A percentile compares a stretch with the other conserved stretches of the same genome.
Evolutionary conservation across 1,284 basidiomycete genomes (phyloP).

Genomic region (Tilletia indica): DNA sequence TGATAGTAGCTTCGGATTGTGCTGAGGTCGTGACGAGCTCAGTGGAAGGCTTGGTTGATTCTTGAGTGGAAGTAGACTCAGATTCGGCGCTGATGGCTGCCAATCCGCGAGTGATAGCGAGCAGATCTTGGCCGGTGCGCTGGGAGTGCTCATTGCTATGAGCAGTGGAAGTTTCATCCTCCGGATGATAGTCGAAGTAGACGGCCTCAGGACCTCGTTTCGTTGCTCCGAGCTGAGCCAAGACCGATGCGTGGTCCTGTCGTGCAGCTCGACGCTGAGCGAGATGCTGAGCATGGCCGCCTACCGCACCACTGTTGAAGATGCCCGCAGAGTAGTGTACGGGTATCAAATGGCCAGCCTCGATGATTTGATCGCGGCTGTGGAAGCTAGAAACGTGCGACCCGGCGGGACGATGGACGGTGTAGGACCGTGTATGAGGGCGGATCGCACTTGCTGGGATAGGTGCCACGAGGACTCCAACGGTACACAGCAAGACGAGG

Average conservation of each 20-base stretch:
- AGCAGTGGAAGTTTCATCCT: neutral
- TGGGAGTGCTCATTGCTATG: neutral
- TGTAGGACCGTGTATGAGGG: slow-evolving; percentile 10
- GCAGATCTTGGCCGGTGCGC: slow-evolving; percentile 1
- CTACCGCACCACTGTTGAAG: neutral
- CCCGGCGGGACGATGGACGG: neutral
- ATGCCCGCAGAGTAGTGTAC: neutral
- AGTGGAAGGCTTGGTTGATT: no score
- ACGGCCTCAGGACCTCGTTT: neutral
- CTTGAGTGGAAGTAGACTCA: neutral
- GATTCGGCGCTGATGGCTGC: neutral
- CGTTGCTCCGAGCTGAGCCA: neutral
- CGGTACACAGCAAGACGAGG: slow-evolving; percentile 9
- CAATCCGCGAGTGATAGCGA: slow-evolving; percentile 10
- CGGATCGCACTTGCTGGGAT: slow-evolving; percentile 16
- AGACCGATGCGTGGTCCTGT: neutral
- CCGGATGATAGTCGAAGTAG: neutral
- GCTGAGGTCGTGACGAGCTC: no score
- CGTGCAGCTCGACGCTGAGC: slow-evolving; percentile 5
- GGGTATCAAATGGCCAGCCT: slow-evolving; percentile 12
- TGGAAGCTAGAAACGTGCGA: neutral
- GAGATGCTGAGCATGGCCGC: neutral
- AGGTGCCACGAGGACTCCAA: slow-evolving; percentile 9
- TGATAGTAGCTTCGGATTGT: no score
- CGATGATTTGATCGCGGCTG: slow-evolving; percentile 14